Percentiles rank a stretch among this genome's conserved stretches.
These are phyloP conservation scores for Saturnispora galanensis DNA, from an alignment of 805 yeast genomes.

Conservation along the genomic window DNA sequence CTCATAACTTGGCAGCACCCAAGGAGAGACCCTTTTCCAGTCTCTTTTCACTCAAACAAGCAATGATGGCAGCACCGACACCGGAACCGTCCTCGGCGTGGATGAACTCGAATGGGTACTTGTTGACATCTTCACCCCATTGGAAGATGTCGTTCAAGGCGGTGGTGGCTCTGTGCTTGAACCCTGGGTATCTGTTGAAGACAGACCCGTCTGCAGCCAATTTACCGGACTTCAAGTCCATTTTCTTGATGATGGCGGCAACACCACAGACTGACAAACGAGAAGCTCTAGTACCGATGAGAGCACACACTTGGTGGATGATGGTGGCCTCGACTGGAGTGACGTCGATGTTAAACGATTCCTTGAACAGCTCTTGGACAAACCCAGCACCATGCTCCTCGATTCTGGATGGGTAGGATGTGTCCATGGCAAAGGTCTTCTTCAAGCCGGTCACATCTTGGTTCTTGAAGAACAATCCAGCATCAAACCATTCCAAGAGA, in stretches of 20 bases:
- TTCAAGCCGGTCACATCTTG: slow-evolving; percentile 60
- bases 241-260: slow-evolving; percentile 86
- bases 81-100: slow-evolving; percentile 86
- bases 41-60: slow-evolving; percentile 84
- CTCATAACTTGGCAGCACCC: slow-evolving; percentile 11
- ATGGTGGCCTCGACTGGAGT: slow-evolving; percentile 72
- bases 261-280: slow-evolving; percentile 90
- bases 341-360: slow-evolving; percentile 51
- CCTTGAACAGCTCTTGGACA: slow-evolving; percentile 56
- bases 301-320: slow-evolving; percentile 72
- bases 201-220: slow-evolving; percentile 98
- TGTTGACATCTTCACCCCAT: slow-evolving; percentile 38
- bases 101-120: slow-evolving; percentile 20
- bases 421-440: slow-evolving; percentile 67
- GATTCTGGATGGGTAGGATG: slow-evolving; percentile 76
- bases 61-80: slow-evolving; percentile 97
- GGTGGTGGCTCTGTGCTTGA: slow-evolving; percentile 79
- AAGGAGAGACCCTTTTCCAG: slow-evolving; percentile 50
- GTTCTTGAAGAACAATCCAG: slow-evolving; percentile 55
- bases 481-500: slow-evolving; percentile 58
- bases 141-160: slow-evolving; percentile 83
- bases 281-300: slow-evolving; percentile 87
- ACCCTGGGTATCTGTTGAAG: slow-evolving; percentile 85
- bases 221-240: slow-evolving; percentile 65
- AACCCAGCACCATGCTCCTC: slow-evolving; percentile 83